Evolutionary conservation across 768 basidiomycete species (phyloP).

Genomic region (Postia placenta): DNA sequence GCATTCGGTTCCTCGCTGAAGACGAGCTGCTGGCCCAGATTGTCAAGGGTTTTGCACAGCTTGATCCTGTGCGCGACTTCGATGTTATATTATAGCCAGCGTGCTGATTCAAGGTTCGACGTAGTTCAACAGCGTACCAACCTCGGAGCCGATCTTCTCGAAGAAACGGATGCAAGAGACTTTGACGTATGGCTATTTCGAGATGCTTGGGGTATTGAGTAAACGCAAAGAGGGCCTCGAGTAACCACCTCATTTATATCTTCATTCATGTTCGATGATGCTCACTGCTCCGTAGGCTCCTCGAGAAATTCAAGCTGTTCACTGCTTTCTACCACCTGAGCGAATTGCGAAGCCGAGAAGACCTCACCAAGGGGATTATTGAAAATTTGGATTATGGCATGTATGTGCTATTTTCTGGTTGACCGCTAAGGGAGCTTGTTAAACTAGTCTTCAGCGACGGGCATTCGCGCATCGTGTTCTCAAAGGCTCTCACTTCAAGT

Average conservation of each 20-base stretch:
- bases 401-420: conserved; percentile 37
- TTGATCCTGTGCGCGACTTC: conserved; percentile 70
- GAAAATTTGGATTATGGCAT: conserved; percentile 88
- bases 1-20: conserved; percentile 77
- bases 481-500: conserved; percentile 91
- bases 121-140: conserved; percentile 67
- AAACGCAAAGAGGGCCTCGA: conserved; percentile 85
- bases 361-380: conserved; percentile 86
- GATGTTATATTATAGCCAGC: not conserved
- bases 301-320: conserved; percentile 91
- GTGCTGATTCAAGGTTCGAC: not conserved
- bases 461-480: conserved; percentile 87
- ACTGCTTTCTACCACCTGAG: conserved; percentile 94
- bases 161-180: conserved; percentile 77
- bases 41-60: conserved; percentile 79
- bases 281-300: conserved; percentile 41
- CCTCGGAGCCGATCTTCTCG: conserved; percentile 79
- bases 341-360: conserved; percentile 86
- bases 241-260: conserved; percentile 41
- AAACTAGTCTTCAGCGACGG: conserved; percentile 70
- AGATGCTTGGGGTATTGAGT: conserved; percentile 91
- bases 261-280: conserved; percentile 2
- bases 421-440: not conserved
- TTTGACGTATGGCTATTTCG: conserved; percentile 87
- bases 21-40: conserved; percentile 85